Percentiles rank a stretch among this genome's conserved stretches.
Evolutionary conservation across 2,329 filamentous ascomycete species (phyloP).

Genomic region (Sclerotinia subarctica): DNA sequence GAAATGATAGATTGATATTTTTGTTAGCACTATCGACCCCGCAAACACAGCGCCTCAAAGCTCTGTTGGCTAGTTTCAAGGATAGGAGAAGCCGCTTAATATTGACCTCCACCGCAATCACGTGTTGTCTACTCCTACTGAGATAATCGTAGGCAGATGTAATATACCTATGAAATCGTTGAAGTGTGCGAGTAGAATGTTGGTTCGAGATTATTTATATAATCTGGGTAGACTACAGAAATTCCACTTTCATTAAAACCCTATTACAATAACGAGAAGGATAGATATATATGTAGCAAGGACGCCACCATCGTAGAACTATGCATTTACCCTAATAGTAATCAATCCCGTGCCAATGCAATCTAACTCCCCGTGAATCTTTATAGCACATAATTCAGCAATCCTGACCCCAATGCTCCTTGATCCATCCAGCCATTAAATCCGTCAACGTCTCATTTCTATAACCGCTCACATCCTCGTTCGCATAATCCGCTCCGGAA

Average conservation of each 20-base stretch:
- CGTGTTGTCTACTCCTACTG: too few relatives aligned
- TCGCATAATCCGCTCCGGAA: slow-evolving; percentile 50
- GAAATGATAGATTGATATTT: not conserved
- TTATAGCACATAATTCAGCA: slow-evolving; percentile 26
- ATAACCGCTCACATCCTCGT: slow-evolving; percentile 50
- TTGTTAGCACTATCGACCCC: not conserved
- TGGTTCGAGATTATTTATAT: too few relatives aligned
- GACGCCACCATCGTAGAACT: not conserved
- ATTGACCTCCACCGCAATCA: too few relatives aligned
- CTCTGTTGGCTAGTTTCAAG: too few relatives aligned
- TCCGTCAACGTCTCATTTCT: slow-evolving; percentile 53
- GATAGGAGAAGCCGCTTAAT: too few relatives aligned
- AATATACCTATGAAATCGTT: too few relatives aligned
- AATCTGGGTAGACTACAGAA: too few relatives aligned
- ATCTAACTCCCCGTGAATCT: not conserved
- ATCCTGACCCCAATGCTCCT: slow-evolving; percentile 51
- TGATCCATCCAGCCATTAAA: slow-evolving; percentile 55
- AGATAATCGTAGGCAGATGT: too few relatives aligned
- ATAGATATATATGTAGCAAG: not conserved
- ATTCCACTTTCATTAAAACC: not conserved
- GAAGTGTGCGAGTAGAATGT: too few relatives aligned
- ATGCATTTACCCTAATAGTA: not conserved
- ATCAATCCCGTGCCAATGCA: not conserved
- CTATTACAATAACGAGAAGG: not conserved
- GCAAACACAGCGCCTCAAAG: not conserved